Conservation (phyloP, 2,329 filamentous ascomycete genomes). For the Ophiocordyceps sinensis region DNA sequence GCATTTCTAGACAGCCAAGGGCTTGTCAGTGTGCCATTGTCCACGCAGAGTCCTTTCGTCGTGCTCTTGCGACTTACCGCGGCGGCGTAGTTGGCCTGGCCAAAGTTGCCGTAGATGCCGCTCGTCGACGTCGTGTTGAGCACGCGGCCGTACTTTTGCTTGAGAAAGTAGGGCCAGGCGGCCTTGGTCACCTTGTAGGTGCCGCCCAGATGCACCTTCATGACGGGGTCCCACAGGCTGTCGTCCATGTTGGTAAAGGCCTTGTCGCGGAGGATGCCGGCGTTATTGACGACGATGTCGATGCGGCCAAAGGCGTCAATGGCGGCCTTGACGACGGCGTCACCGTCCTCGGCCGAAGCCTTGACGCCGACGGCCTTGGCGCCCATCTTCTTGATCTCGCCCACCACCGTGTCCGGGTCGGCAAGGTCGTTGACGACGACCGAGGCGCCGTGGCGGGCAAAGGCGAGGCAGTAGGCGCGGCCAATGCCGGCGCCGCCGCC, state of each 20-base stretch:
- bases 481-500: slow-evolving; percentile 85
- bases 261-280: slow-evolving; percentile 94
- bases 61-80: slow-evolving; percentile 40
- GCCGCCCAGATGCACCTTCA: slow-evolving; percentile 84
- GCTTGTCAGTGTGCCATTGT: too few relatives aligned
- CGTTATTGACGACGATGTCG: slow-evolving; percentile 95
- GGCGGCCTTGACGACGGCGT: slow-evolving; percentile 78
- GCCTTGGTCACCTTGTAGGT: slow-evolving; percentile 97
- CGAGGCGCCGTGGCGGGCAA: slow-evolving; percentile 69
- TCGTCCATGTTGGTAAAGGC: slow-evolving; percentile 97
- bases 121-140: slow-evolving; percentile 95
- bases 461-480: slow-evolving; percentile 76
- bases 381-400: slow-evolving; percentile 80
- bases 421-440: slow-evolving; percentile 94
- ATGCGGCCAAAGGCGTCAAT: slow-evolving; percentile 89
- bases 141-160: slow-evolving; percentile 96
- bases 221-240: slow-evolving; percentile 77
- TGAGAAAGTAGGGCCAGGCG: slow-evolving; percentile 92
- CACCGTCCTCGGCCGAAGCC: slow-evolving; percentile 84
- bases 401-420: slow-evolving; percentile 78
- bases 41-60: too few relatives aligned
- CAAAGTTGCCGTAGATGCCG: slow-evolving; percentile 98
- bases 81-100: slow-evolving; percentile 93
- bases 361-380: slow-evolving; percentile 88
- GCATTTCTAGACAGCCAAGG: slow-evolving; percentile 44